A percentile compares a stretch with the other conserved stretches of the same genome.
Evolutionary conservation across 1,139 yeast genomes (phyloP).

Genomic region (Fermentozyma sake): DNA sequence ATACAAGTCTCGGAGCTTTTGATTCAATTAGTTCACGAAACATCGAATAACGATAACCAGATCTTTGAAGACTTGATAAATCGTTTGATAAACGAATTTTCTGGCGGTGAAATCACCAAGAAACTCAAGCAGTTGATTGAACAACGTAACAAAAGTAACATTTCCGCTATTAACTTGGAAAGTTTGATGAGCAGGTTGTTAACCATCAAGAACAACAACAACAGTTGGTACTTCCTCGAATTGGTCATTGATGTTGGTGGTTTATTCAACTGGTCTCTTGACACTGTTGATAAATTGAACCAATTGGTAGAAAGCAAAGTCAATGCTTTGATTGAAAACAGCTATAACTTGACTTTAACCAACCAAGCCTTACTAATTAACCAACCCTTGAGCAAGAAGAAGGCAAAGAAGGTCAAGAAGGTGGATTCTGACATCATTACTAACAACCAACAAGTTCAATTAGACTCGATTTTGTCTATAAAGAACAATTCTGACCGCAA

Average conservation of each 20-base stretch:
- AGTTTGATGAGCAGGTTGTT: constrained; percentile 32
- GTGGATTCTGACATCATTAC: constrained; percentile 17
- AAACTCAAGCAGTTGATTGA: constrained; percentile 20
- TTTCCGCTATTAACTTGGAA: constrained; percentile 32
- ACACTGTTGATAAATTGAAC: constrained; percentile 42
- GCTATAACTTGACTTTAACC: constrained; percentile 52
- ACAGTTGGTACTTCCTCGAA: constrained; percentile 59
- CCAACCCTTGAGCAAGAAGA: constrained; percentile 16
- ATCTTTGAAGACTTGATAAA: constrained; percentile 66
- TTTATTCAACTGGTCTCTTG: constrained; percentile 55
- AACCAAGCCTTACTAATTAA: constrained; percentile 42
- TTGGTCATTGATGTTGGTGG: constrained; percentile 73
- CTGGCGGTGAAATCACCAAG: constrained; percentile 43
- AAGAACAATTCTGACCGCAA: constrained; percentile 25
- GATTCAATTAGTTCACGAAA: constrained; percentile 38
- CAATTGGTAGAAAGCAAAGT: constrained; percentile 46
- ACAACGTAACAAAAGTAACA: constrained; percentile 8
- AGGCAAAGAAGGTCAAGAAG: constrained; percentile 15
- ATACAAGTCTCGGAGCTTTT: constrained; percentile 62
- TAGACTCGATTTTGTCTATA: constrained; percentile 38
- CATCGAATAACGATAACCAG: constrained; percentile 43
- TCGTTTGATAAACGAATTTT: constrained; percentile 60
- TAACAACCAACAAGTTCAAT: constrained; percentile 24
- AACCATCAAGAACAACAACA: constrained; percentile 21
- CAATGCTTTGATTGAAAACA: constrained; percentile 44